A percentile compares a stretch with the other conserved stretches of the same genome.
These are phyloP conservation scores for Suillus subluteus DNA, from an alignment of 768 basidiomycete genomes.

Conservation along the genomic window DNA sequence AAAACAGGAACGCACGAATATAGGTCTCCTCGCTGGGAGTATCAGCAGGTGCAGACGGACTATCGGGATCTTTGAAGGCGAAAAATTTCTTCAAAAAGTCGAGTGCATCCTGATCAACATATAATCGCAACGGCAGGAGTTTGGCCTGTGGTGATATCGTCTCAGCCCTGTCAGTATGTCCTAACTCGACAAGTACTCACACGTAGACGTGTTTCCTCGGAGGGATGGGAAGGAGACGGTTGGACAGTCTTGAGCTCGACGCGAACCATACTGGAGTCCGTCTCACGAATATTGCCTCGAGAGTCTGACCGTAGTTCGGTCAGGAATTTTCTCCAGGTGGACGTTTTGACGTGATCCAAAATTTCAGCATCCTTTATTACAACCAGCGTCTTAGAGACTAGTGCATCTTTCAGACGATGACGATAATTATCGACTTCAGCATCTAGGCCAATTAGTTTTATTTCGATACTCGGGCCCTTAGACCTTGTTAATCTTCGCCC, in stretches of 20 bases:
- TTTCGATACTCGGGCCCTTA: conserved; percentile 81
- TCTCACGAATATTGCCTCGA: conserved; percentile 87
- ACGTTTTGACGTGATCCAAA: conserved; percentile 96
- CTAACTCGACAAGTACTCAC: conserved; percentile 46
- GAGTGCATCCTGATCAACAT: conserved; percentile 98
- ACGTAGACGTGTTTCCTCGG: conserved; percentile 78
- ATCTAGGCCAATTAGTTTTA: conserved; percentile 65
- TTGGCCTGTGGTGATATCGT: conserved; percentile 62
- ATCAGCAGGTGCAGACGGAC: conserved; percentile 37
- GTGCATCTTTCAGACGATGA: conserved; percentile 51
- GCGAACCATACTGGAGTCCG: conserved; percentile 92
- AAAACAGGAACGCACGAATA: conserved; percentile 59
- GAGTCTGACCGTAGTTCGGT: conserved; percentile 85
- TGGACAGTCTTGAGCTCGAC: conserved; percentile 77
- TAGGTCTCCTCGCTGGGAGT: conserved; percentile 55
- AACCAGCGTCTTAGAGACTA: conserved; percentile 68
- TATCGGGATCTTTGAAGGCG: conserved; percentile 74
- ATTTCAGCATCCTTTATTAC: conserved; percentile 82
- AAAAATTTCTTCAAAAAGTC: conserved; percentile 98
- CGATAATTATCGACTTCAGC: conserved; percentile 71
- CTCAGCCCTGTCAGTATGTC: conserved; percentile 10
- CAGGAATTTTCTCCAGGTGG: conserved; percentile 97
- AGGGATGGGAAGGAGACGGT: conserved; percentile 66
- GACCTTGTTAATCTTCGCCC: conserved; percentile 72
- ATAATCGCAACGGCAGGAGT: conserved; percentile 84